Base-by-base conservation (phyloP, 805 yeast genomes). In the Priceomyces medius region DNA sequence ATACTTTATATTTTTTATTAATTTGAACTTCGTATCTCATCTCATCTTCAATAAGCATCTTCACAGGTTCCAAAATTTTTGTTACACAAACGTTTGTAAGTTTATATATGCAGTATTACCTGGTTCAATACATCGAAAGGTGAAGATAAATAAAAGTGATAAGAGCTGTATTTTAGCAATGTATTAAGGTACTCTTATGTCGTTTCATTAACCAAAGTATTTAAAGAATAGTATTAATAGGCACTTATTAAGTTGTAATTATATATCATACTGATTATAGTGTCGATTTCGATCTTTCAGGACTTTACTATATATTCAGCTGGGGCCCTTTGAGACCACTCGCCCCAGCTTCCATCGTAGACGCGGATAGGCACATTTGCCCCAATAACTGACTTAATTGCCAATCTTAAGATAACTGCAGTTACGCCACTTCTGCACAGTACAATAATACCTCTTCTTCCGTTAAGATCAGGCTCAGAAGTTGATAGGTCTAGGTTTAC, bases 351-450 rank as follows among this genome's bases (percentile, higher is more conserved):
- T 9, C 95, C 99, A 54, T 93, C 99, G 53, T 69, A 68, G 1
- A 69, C 73, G 35, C 68, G 56, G 13, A 71, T 48, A 5, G 73
- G 66, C n/a, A 65, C 61, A 9, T 65, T 53, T n/a, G 61, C 53
- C 7, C 67, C 63, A 27, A 64, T 58, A 12, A 73, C 54, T 4
- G 63, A 55, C 37, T 74, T 64, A 33, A 70, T 56, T 1, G 95
- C 98, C 7, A 84, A 68, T 61, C 86, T 84, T 34, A 91, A 74
- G 31, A 93, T 81, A 48, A 91, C 88, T 0, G 97, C 98, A 9
- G 97, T 83, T 37, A 93, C 97, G 35, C 98, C 99, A 0, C 97
- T 84, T 20, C 98, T 99, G 59, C 99, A 93, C 87, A 87, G 80
- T 28, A 85, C 85, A 38, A 93, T 80, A 14, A 86, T 80, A 9